Percentiles rank a stretch among this genome's conserved stretches.
phyloP scores from a whole-genome alignment of 2,329 filamentous ascomycete genomes.

The Fusarium sacchari region DNA sequence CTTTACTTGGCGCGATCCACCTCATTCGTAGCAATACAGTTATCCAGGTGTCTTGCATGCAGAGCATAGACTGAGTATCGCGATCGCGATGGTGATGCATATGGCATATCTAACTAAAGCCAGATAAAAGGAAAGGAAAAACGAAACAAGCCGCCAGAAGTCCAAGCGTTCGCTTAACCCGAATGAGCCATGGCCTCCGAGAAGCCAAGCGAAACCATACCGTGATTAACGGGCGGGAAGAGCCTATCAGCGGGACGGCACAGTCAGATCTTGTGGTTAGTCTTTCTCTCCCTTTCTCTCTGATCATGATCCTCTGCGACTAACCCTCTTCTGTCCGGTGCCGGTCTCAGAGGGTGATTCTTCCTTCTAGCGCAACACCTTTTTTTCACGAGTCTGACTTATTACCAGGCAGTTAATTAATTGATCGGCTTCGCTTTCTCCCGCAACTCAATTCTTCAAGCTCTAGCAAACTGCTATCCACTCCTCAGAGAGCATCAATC shows the following conservation, averaged over 20 bases:
- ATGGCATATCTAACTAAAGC: constrained; percentile 8
- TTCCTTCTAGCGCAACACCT: constrained; percentile 17
- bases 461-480: constrained; percentile 7
- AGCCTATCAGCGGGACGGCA: constrained; percentile 39
- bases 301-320: constrained; percentile 6
- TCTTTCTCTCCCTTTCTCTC: neutral
- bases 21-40: neutral
- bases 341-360: constrained; percentile 18
- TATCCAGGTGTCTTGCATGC: neutral
- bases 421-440: constrained; percentile 25
- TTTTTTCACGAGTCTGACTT: constrained; percentile 2
- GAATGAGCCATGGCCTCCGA: constrained; percentile 22
- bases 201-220: constrained; percentile 9
- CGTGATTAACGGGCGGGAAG: constrained; percentile 31
- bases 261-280: constrained; percentile 25
- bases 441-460: constrained; percentile 12
- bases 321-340: constrained; percentile 27
- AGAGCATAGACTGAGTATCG: neutral
- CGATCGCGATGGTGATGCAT: constrained; percentile 16
- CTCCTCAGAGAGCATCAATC: constrained; percentile 1
- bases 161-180: constrained; percentile 26
- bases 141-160: constrained; percentile 26
- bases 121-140: constrained; percentile 1
- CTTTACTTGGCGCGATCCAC: neutral
- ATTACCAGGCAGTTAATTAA: constrained; percentile 1